Base-by-base conservation (phyloP, 2,329 filamentous ascomycete species). In the Paraconiothyrium brasiliense region DNA sequence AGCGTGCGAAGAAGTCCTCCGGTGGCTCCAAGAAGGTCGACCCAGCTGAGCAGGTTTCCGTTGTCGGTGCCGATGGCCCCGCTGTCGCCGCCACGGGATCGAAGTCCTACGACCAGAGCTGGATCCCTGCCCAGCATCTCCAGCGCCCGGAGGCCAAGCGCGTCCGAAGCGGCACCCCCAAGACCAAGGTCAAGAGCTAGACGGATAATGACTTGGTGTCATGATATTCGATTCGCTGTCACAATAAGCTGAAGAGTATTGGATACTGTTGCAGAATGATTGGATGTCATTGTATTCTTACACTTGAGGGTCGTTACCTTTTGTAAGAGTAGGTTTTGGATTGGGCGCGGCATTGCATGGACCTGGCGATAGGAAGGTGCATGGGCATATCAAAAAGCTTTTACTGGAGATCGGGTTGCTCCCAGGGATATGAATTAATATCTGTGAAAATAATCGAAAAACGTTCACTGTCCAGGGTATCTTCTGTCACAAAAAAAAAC, bases 41-140 rank as follows among this genome's bases (percentile, higher is more conserved):
- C 59, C 83, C 84, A 52, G 79, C 80, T 49, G 84, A 86, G 56
- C 85, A 87, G 77, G 79, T 84, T 71, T 82, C 85, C 43, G 87
- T 91, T 52, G 87, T 90, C 43, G 90, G 90, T 65, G 86, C 88
- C 65, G 91, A 93, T 80, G 88, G 89, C 59, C 85, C 90, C 54
- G 89, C 88, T 65, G 87, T 89, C 60, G 86, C 90, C 59, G 89
- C 87, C 66, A 87, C 89, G 62, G 39, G 39, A 1, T 85, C 89
- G 63, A 92, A 92, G 83, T 85, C 85, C 63, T 97, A 94, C 80
- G 94, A 97, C 74, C 90, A 94, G 84, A 92, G 90, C 84, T 97
- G 94, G 94, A 97, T 97, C 72, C 93, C 94, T 34, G 88, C 89
- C 65, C 89, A 91, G 78, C 94, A 98, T 82, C 88, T 97, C 79